phyloP scores from a whole-genome alignment of 176 grass and related monocot genomes.

The Carex parvula region DNA sequence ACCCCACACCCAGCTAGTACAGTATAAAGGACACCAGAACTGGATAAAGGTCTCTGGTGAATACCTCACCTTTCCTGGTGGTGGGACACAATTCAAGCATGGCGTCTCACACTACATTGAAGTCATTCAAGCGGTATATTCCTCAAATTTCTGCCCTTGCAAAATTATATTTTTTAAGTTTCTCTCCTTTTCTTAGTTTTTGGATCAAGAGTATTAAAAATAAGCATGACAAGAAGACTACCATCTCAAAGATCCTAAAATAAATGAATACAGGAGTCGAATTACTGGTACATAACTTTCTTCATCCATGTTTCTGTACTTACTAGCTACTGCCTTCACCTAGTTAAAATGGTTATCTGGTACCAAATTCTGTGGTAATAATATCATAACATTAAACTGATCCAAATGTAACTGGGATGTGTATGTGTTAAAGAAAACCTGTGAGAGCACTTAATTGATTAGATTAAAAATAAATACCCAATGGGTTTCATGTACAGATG shows the following conservation, averaged over 20 bases:
- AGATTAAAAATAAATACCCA: not conserved
- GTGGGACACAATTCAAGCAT: slow-evolving; percentile 83
- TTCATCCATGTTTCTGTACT: not conserved
- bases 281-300: not conserved
- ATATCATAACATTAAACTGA: not conserved
- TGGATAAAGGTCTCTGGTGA: slow-evolving; percentile 80
- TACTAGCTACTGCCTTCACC: not conserved
- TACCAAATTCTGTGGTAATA: not conserved
- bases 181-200: not conserved
- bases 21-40: slow-evolving; percentile 85
- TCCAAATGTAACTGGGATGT: not conserved
- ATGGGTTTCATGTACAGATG: not conserved
- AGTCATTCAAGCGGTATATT: slow-evolving; percentile 59
- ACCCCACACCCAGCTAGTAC: slow-evolving; percentile 66
- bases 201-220: slow-evolving; percentile 1
- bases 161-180: not conserved
- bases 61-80: slow-evolving; percentile 64
- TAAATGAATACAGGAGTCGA: not conserved
- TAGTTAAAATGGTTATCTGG: not conserved
- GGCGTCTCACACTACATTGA: slow-evolving; percentile 82
- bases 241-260: not conserved
- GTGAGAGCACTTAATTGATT: not conserved
- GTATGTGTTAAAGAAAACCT: not conserved
- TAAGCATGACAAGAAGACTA: slow-evolving; percentile 8
- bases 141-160: not conserved